Evolutionary conservation across 169 alveolate species (phyloP).

Genomic region (Ichthyophthirius multifiliis): DNA sequence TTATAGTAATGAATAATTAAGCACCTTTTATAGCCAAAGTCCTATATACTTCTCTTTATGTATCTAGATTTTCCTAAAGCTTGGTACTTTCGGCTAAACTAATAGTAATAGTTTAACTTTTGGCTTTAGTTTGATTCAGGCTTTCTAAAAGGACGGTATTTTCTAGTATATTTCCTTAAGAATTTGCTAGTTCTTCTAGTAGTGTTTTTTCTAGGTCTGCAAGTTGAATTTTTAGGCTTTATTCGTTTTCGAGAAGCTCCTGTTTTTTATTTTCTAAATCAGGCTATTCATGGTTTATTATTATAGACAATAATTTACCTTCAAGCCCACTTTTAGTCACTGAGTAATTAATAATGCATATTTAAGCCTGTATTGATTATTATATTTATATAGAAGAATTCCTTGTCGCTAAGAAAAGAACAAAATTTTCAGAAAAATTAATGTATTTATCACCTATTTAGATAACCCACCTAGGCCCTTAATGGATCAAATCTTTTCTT

Average conservation of each 20-base stretch:
- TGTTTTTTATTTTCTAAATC: constrained; percentile 89
- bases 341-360: constrained; percentile 87
- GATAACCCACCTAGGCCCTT: constrained; percentile 92
- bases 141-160: constrained; percentile 85
- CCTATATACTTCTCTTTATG: constrained; percentile 88
- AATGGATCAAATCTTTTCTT: constrained; percentile 82
- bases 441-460: constrained; percentile 88
- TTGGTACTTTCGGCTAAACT: constrained; percentile 80
- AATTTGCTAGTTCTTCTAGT: constrained; percentile 84
- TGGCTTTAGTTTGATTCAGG: constrained; percentile 82
- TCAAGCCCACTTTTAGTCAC: constrained; percentile 92
- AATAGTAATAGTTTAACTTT: constrained; percentile 77
- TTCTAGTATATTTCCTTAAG: constrained; percentile 88
- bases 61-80: constrained; percentile 82
- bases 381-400: constrained; percentile 85
- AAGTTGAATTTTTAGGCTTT: constrained; percentile 82
- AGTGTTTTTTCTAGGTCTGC: constrained; percentile 84
- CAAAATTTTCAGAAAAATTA: constrained; percentile 87
- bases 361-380: constrained; percentile 81
- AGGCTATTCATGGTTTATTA: constrained; percentile 91
- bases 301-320: constrained; percentile 88
- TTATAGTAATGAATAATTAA: constrained; percentile 81
- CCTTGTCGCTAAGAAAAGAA: constrained; percentile 86
- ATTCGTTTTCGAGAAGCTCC: constrained; percentile 88
- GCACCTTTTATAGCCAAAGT: constrained; percentile 86